A percentile compares a stretch with the other conserved stretches of the same genome.
phyloP scores from a whole-genome alignment of 495 filamentous ascomycete genomes.

The Ramalina intermedia region DNA sequence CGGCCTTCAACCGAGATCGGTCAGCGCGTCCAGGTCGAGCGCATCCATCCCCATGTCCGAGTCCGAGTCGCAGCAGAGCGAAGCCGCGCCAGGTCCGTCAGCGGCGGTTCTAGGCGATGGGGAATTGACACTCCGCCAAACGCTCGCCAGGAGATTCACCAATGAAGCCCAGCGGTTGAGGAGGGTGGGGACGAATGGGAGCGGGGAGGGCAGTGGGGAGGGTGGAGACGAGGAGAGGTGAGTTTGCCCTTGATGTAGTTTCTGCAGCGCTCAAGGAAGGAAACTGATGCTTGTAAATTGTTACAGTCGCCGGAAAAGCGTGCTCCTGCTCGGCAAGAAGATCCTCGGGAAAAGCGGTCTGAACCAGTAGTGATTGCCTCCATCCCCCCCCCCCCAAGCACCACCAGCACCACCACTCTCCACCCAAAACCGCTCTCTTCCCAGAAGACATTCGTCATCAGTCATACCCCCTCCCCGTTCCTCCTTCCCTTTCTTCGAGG shows the following conservation, averaged over 20 bases:
- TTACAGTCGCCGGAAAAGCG: conserved; percentile 26
- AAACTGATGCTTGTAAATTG: background rate
- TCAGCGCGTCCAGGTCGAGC: background rate
- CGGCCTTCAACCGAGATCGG: background rate
- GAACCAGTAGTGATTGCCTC: conserved; percentile 1
- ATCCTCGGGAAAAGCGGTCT: conserved; percentile 15
- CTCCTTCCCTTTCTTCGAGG: too few species aligned
- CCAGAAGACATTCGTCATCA: too few species aligned
- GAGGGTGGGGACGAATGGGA: conserved; percentile 12
- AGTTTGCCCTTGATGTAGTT: background rate
- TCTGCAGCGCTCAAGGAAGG: too few species aligned
- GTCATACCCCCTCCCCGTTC: too few species aligned
- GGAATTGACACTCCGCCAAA: conserved; percentile 12
- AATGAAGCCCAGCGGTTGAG: conserved; percentile 6
- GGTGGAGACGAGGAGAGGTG: conserved; percentile 27
- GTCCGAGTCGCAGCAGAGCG: background rate
- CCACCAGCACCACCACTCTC: too few species aligned
- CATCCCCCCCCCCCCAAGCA: too few species aligned
- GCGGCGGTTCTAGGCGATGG: background rate
- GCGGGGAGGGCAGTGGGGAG: conserved; percentile 4
- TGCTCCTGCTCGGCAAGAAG: conserved; percentile 31
- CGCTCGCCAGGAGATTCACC: conserved; percentile 14
- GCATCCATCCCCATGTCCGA: conserved; percentile 9
- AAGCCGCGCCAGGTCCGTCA: background rate
- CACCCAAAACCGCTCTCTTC: too few species aligned